Evolutionary conservation across 306 rosid genomes (phyloP).

Genomic region (barrel medic (Medicago truncatula)): MtrunA17r5.0-ANR NC_053046.1:7613001-7613500

Average conservation of each 20-base stretch:
- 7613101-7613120: not conserved
- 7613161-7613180: not conserved
- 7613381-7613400: conserved; percentile 60
- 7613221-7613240: conserved; percentile 24
- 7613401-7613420: conserved; percentile 47
- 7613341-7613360: not conserved
- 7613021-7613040: not conserved
- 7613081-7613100: conserved; percentile 69
- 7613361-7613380: conserved; percentile 42
- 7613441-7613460: conserved; percentile 92
- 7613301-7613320: not conserved
- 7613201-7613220: not conserved
- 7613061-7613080: conserved; percentile 3
- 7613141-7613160: not conserved
- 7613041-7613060: conserved; percentile 41
- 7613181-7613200: not conserved
- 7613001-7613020: not conserved
- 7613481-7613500: too few relatives aligned
- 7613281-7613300: conserved; percentile 17
- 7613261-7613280: conserved; percentile 9
- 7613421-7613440: conserved; percentile 74
- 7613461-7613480: not conserved
- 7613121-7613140: not conserved
- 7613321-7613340: too few relatives aligned
- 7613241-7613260: conserved; percentile 21